These are phyloP conservation scores for Debaryomyces nepalensis DNA, from an alignment of 1,139 yeast genomes.

Conservation along the genomic window DNA sequence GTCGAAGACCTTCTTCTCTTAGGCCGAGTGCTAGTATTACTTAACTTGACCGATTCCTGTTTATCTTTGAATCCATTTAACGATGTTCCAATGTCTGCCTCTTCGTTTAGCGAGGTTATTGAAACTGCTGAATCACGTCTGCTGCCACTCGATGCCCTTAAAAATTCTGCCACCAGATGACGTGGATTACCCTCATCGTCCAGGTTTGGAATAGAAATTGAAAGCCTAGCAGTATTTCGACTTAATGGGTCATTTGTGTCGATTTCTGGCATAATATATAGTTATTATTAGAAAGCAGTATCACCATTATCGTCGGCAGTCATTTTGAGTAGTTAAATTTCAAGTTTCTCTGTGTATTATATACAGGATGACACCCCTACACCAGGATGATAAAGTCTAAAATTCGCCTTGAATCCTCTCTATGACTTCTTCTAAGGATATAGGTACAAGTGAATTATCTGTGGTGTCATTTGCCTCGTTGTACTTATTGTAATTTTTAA, in stretches of 20 bases:
- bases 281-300: background rate
- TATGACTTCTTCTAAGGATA: background rate
- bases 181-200: slow-evolving; percentile 25
- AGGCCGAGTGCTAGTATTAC: slow-evolving; percentile 18
- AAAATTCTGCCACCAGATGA: slow-evolving; percentile 24
- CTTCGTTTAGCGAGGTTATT: slow-evolving; percentile 26
- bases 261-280: slow-evolving; percentile 10
- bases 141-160: slow-evolving; percentile 12
- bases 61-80: slow-evolving; percentile 8
- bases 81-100: slow-evolving; percentile 16
- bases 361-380: slow-evolving; percentile 3
- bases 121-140: slow-evolving; percentile 35
- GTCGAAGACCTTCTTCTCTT: slow-evolving; percentile 52
- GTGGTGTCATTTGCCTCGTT: background rate
- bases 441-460: background rate
- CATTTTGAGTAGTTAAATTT: too few species aligned
- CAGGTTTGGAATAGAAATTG: slow-evolving; percentile 29
- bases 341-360: slow-evolving; percentile 1
- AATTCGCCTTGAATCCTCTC: background rate
- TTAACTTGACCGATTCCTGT: slow-evolving; percentile 12
- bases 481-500: background rate
- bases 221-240: slow-evolving; percentile 32
- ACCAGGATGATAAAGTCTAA: background rate
- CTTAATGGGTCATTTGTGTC: slow-evolving; percentile 26
- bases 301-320: background rate